Percentiles rank a stretch among this genome's conserved stretches.
phyloP scores from a whole-genome alignment of 257 asterid species.

The Penstemon barbatus region DNA sequence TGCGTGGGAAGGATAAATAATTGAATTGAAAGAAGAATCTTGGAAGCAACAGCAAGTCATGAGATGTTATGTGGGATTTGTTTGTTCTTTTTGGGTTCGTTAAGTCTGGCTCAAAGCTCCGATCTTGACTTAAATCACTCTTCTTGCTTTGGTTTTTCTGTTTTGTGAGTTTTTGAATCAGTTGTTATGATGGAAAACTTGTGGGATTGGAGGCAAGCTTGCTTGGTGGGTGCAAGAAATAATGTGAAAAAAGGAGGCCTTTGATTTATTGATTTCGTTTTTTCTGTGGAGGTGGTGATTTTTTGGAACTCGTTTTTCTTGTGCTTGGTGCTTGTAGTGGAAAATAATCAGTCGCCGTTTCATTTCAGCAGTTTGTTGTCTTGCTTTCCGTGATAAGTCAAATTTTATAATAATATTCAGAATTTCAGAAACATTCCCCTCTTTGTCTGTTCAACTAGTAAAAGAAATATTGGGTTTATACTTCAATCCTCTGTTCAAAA shows the following conservation, averaged over 20 bases:
- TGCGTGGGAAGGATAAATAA: too few relatives aligned
- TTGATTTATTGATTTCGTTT: background rate
- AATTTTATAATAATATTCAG: background rate
- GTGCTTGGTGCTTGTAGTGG: constrained; percentile 28
- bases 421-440: constrained; percentile 21
- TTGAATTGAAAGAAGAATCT: background rate
- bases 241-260: constrained; percentile 5
- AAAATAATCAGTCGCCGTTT: constrained; percentile 3
- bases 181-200: constrained; percentile 37
- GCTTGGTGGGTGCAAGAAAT: constrained; percentile 38
- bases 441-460: constrained; percentile 1
- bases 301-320: constrained; percentile 26
- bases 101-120: constrained; percentile 31
- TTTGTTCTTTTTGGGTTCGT: background rate
- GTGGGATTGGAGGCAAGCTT: constrained; percentile 42
- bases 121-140: constrained; percentile 30
- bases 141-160: too few relatives aligned
- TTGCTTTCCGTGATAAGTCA: constrained; percentile 30
- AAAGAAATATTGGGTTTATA: too few relatives aligned
- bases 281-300: constrained; percentile 20
- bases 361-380: constrained; percentile 21
- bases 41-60: constrained; percentile 6
- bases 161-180: background rate
- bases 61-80: constrained; percentile 10
- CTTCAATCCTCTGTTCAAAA: too few relatives aligned